A percentile compares a stretch with the other conserved stretches of the same genome.
Conservation (phyloP, 2,329 filamentous ascomycete genomes). For the Fusarium citri region DNA sequence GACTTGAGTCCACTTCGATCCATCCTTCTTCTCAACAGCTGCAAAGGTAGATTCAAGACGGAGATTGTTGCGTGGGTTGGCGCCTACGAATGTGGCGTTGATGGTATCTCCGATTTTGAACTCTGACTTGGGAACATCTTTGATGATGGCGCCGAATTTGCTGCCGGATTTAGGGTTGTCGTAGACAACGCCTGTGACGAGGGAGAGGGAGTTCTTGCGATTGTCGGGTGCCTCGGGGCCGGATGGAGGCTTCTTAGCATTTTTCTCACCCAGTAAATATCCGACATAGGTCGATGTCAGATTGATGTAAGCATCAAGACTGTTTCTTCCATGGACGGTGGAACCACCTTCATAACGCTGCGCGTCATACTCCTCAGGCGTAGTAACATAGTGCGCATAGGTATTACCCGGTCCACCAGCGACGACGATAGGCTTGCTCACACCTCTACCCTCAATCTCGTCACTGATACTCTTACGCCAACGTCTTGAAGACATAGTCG, state of each 20-base stretch:
- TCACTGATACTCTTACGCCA: conserved; percentile 10
- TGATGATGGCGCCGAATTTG: background rate
- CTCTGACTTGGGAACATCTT: background rate
- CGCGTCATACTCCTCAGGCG: conserved; percentile 8
- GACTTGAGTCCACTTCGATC: background rate
- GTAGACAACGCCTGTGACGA: conserved; percentile 6
- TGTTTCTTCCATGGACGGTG: conserved; percentile 4
- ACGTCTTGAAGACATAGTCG: conserved; percentile 9
- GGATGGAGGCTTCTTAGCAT: background rate
- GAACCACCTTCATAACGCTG: conserved; percentile 16
- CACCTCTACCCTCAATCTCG: background rate
- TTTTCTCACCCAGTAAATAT: background rate
- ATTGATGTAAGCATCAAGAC: conserved; percentile 10
- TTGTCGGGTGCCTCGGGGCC: conserved; percentile 1
- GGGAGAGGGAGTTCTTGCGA: background rate
- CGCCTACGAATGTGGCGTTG: background rate
- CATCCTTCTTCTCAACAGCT: conserved; percentile 3
- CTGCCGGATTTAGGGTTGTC: conserved; percentile 7
- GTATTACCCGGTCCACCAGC: conserved; percentile 14
- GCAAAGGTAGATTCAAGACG: background rate
- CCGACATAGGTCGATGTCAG: background rate
- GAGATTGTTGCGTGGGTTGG: conserved; percentile 5
- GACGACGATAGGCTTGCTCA: background rate
- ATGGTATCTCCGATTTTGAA: background rate
- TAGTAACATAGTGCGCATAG: conserved; percentile 10